These are phyloP conservation scores for Acanthamoeba lenticulata DNA, from an alignment of 208 protist species.

Conservation along the genomic window DNA sequence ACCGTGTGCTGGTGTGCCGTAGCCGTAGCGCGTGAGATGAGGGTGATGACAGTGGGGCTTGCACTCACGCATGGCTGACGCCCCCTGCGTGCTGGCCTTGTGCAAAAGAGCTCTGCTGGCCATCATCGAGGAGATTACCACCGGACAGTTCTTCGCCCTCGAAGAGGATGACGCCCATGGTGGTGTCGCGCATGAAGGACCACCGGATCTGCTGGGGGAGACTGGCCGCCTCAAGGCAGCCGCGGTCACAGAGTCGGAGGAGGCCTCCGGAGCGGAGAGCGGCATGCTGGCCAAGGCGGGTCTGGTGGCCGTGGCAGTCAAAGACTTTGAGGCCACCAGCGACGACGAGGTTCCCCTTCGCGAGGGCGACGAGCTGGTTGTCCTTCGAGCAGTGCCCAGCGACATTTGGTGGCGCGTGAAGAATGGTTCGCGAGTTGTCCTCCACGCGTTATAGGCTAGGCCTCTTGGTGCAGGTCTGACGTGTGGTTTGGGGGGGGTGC, in stretches of 20 bases:
- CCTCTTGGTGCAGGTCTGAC: too few species aligned
- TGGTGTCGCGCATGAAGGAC: background rate
- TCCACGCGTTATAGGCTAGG: background rate
- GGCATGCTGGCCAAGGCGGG: background rate
- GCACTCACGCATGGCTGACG: too few species aligned
- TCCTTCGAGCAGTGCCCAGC: background rate
- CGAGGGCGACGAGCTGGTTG: background rate
- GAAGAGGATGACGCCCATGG: background rate
- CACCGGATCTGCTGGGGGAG: background rate
- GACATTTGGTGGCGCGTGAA: background rate
- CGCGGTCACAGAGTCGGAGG: background rate
- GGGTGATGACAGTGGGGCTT: too few species aligned
- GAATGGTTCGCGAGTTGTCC: background rate
- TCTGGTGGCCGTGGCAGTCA: background rate
- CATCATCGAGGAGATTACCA: background rate
- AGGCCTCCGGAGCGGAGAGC: background rate
- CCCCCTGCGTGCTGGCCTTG: background rate
- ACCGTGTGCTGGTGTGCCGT: too few species aligned
- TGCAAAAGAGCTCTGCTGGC: background rate
- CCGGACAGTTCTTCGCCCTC: background rate
- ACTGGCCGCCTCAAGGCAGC: background rate
- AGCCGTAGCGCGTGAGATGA: too few species aligned
- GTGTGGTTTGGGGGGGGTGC: too few species aligned
- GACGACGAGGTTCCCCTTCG: background rate
- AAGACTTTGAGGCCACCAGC: background rate